Evolutionary conservation across 768 basidiomycete species (phyloP), one percentile per base, ranked within the genome.

Genomic region (Tulasnella calospora): DNA sequence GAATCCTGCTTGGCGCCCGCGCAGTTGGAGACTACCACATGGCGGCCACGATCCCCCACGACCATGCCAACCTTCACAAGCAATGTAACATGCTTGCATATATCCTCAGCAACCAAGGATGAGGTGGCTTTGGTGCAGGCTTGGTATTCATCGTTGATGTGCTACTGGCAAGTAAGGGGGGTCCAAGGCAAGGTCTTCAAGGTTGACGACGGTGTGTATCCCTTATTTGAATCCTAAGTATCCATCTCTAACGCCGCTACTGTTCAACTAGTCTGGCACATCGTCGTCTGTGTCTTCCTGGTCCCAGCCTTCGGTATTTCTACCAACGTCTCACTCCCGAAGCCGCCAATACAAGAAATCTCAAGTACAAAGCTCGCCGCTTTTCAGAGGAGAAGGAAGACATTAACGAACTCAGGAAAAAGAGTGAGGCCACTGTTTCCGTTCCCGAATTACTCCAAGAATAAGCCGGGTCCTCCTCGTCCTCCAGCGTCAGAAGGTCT

Each of bases 1-100:
- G 93, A 17, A 91, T 94, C 75, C 81, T 94, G 8, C 89, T 94
- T 47, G 93, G 93, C 0, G 84, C 94, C 27, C 93, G 93, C 30
- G 89, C 94, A 0, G 93, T 92, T 21, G 93, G 91, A 3, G 93
- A 93, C 83, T 93, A 92, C 82, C 92, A 92, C 1, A 91, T 93
- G 91, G 89, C 88, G 17, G 91, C 92, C 27, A 38, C 73, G 0
- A 40, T 46, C 8, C 17, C 73, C 30, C 41, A 3, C 27, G 40
- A 73, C 30, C 40, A 91, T 19, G 87, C 92, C 8, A 88, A 88
- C 80, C 82, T 93, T 51, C 86, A 88, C 47, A 89, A 91, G 51
- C 88, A 91, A 19, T 92, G 93, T 0, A 91, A 90, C 0, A 87
- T 94, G 84, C 87, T 94, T n/a, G 86, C 90, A 33, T 92, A 92